Conservation (phyloP, 257 asterid genomes). For the Solanum piurae region DNA sequence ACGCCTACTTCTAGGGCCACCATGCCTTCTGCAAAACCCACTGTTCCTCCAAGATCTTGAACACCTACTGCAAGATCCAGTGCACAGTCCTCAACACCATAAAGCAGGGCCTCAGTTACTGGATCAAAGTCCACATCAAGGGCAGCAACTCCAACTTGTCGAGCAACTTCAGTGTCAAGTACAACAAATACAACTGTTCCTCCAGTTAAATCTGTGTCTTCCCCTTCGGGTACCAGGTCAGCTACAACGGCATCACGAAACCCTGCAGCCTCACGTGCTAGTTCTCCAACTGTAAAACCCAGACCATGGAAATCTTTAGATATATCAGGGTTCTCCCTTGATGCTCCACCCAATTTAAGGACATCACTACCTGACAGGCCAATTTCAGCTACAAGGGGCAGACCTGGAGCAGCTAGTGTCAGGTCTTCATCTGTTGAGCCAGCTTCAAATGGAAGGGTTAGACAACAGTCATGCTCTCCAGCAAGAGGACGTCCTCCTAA, state of each 20-base stretch:
- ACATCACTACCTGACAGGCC: conserved; percentile 86
- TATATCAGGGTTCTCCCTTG: conserved; percentile 94
- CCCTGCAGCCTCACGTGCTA: conserved; percentile 46
- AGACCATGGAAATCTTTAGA: conserved; percentile 93
- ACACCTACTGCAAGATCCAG: conserved; percentile 81
- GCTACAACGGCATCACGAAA: conserved; percentile 33
- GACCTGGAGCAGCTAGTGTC: conserved; percentile 82
- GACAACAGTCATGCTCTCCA: conserved; percentile 95
- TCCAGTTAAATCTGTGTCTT: conserved; percentile 31
- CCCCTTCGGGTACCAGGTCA: conserved; percentile 38
- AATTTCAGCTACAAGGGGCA: conserved; percentile 85
- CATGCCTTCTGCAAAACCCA: conserved; percentile 40
- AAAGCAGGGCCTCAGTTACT: conserved; percentile 47
- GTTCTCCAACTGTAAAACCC: conserved; percentile 78
- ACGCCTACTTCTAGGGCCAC: conserved; percentile 83
- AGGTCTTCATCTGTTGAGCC: conserved; percentile 90
- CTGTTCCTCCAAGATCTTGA: conserved; percentile 72
- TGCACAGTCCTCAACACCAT: conserved; percentile 71
- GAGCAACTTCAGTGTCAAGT: conserved; percentile 35
- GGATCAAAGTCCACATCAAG: conserved; percentile 65
- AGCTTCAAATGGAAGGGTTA: conserved; percentile 64
- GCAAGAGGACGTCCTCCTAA: conserved; percentile 96
- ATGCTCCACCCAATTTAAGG: conserved; percentile 85
- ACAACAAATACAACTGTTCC: conserved; percentile 27
- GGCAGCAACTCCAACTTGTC: conserved; percentile 79